A percentile compares a stretch with the other conserved stretches of the same genome.
These are phyloP conservation scores for Wallacemonas rigidus DNA, from an alignment of 208 protist species.

Conservation along the genomic window DNA sequence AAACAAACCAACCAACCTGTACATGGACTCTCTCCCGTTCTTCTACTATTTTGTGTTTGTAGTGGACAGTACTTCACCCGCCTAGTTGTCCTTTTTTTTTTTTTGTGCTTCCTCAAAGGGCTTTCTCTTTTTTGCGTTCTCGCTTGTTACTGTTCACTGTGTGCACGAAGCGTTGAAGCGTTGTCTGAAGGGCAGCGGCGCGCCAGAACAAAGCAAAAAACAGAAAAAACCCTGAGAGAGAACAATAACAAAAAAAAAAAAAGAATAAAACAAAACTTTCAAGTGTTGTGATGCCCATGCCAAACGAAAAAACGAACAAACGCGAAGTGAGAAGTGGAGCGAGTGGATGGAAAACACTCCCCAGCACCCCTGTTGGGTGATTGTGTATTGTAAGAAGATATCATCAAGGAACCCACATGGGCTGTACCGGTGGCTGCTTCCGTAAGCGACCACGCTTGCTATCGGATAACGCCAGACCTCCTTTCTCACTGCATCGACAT, in stretches of 20 bases:
- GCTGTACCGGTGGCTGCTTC: too few species aligned
- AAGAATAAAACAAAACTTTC: not conserved
- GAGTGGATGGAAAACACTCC: too few species aligned
- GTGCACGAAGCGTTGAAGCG: not conserved
- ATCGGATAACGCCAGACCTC: too few species aligned
- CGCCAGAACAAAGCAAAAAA: not conserved
- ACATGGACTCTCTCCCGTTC: constrained; percentile 13
- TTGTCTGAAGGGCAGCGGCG: not conserved
- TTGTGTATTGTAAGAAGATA: too few species aligned
- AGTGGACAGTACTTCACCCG: not conserved
- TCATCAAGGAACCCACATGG: too few species aligned
- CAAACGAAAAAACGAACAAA: not conserved
- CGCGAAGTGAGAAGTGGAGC: not conserved
- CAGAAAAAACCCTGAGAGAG: not conserved
- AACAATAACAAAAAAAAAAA: not conserved
- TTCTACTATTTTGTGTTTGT: not conserved
- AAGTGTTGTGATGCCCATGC: too few species aligned
- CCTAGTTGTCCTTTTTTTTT: not conserved
- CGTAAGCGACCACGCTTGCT: too few species aligned
- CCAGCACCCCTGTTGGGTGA: too few species aligned
- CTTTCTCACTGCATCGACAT: too few species aligned
- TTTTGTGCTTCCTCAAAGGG: not conserved
- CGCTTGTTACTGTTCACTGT: not conserved
- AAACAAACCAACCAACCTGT: too few species aligned
- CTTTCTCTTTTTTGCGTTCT: constrained; percentile 1